Base-by-base conservation (phyloP, 768 basidiomycete genomes). In the Suillus discolor region DNA sequence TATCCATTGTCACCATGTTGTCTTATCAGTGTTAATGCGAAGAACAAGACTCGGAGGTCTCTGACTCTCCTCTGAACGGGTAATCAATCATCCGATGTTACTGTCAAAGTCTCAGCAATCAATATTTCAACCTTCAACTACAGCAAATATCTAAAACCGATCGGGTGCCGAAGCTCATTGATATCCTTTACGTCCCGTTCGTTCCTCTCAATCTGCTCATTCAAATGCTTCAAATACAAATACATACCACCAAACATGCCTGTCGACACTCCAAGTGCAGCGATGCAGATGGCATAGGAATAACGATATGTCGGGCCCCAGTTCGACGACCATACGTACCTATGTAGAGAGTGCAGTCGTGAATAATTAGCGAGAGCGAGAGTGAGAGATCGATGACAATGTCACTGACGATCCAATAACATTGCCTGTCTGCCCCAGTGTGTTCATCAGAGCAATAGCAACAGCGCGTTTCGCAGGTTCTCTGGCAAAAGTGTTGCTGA, bases 291-390 rank as follows among this genome's bases (percentile, higher is more conserved):
- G 28, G 3, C 11, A 54, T 31, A 54, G 53, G 53, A 54, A 11
- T 54, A 54, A 54, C 53, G 53, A 54, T 54, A 54, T 54, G 53
- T 54, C 18, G 53, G 53, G 28, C 53, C 53, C 53, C 31, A 54
- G 8, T 5, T 54, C 9, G 28, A 31, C 28, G 28, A 18, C 28
- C 28, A 54, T 18, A 12, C 9, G 31, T 54, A 54, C 8, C 53
- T 54, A 54, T 20, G 7, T 3, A 9, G 18, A 28, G 15, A 53
- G 28, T 18, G 51, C 51, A 31, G 9, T 31, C 53, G 28, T 53
- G 16, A 7, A 53, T 31, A 18, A 8, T 54, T 31, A 31, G 53
- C 9, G 16, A 53, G 25, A 53, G 28, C 16, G 18, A 53, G 25
- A 53, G 28, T 8, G 18, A 54, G 31, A 34, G 18, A 31, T 54